Evolutionary conservation across 2,329 filamentous ascomycete species (phyloP), one percentile per base, ranked within the genome.

Genomic region (Ceratocystis diversiconidia): DNA sequence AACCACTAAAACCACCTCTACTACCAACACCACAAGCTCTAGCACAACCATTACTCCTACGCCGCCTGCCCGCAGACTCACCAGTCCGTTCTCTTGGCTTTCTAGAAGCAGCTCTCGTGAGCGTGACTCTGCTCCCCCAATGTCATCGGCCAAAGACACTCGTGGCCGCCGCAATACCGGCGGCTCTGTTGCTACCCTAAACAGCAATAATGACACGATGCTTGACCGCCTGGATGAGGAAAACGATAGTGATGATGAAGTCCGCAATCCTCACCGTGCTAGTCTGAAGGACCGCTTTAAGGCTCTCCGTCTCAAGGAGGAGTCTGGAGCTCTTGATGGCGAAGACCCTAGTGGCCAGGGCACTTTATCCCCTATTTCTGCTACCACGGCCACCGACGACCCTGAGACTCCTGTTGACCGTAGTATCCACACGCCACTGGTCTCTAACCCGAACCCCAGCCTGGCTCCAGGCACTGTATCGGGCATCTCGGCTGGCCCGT

Each of bases 71-170:
- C 80, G 90, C 72, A 95, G 94, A 74, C 82, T 95, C 65, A 92
- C 89, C 7, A 90, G 89, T 70, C 90, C 88, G n/a, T 95, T 95
- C 71, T 84, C 89, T 48, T 92, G 89, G 86, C 81, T 95, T 48
- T 90, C 89, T 41, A 80, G 90, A 70, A 86, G 63, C 59, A 65
- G 63, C 61, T 67, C 66, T 5, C 66, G 66, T n/a, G 66, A 67
- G 28, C 59, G 66, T 62, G 66, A 81, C 73, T 83, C 84, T 10
- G 79, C 80, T 44, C 78, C 76, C 63, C 8, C 22, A 28, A 85
- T 85, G 71, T 80, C 83, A 63, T 81, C 85, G 12, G 82, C 5
- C 81, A 87, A 48, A 71, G 71, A 61, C 71, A 70, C 67, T 69
- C 66, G 72, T 80, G 68, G 76, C 81, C 41, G 68, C 70, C 81